Evolutionary conservation across 495 filamentous ascomycete genomes (phyloP).

Genomic region (Massariosphaeria phaeospora): DNA sequence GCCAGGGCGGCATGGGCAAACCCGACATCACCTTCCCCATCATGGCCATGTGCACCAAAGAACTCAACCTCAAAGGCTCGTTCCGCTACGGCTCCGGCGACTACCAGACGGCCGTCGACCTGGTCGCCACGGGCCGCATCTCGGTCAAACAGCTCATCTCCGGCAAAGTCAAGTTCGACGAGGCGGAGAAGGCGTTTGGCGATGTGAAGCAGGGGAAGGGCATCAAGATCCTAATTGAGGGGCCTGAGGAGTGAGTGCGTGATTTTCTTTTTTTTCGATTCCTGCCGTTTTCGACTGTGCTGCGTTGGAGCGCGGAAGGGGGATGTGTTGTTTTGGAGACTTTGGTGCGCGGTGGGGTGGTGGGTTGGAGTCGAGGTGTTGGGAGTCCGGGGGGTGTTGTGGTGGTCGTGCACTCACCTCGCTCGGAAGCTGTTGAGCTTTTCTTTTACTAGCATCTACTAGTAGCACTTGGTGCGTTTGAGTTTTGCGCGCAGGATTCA

Average conservation of each 20-base stretch:
- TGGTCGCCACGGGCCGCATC: conserved; percentile 60
- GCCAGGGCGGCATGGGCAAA: conserved; percentile 62
- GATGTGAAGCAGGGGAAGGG: conserved; percentile 70
- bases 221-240: conserved; percentile 80
- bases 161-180: conserved; percentile 61
- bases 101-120: conserved; percentile 68
- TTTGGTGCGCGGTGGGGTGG: no score
- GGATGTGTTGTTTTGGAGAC: no score
- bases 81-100: conserved; percentile 82
- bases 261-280: no score
- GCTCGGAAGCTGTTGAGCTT: no score
- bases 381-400: no score
- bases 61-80: conserved; percentile 72
- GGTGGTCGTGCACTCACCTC: no score
- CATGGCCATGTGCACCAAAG: conserved; percentile 71
- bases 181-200: conserved; percentile 73
- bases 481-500: no score
- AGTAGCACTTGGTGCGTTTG: no score
- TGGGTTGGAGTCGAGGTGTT: no score
- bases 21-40: conserved; percentile 77
- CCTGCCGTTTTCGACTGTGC: no score
- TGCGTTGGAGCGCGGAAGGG: no score
- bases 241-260: conserved; percentile 35
- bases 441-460: no score
- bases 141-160: conserved; percentile 68